Evolutionary conservation across 768 basidiomycete genomes (phyloP).

Genomic region (Myochromella boudieri): DNA sequence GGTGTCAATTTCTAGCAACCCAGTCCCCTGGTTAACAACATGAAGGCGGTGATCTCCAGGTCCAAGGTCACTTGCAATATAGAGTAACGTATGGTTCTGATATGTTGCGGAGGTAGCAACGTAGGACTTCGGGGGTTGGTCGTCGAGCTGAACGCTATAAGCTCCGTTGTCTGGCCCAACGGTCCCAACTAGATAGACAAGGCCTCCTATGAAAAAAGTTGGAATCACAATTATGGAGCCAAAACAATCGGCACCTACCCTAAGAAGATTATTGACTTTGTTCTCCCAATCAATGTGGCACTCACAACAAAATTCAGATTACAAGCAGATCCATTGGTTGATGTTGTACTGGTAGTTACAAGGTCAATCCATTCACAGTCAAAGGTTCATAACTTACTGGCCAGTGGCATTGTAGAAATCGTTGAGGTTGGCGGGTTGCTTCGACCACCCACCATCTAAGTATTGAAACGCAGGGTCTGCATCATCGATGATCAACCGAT

Average conservation of each 20-base stretch:
- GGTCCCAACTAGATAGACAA: conserved; percentile 5
- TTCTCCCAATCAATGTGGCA: too few relatives aligned
- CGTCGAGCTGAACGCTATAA: conserved; percentile 21
- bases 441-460: background rate
- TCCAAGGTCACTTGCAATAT: conserved; percentile 23
- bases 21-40: conserved; percentile 26
- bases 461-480: conserved; percentile 4
- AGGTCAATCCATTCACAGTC: background rate
- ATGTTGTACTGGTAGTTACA: background rate
- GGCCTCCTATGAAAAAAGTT: conserved; percentile 1
- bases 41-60: conserved; percentile 26
- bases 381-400: background rate
- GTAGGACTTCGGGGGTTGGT: conserved; percentile 11
- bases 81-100: conserved; percentile 19
- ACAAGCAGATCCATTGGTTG: background rate
- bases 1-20: conserved; percentile 30
- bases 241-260: background rate
- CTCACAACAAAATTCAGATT: background rate
- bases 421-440: background rate
- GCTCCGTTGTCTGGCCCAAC: conserved; percentile 6
- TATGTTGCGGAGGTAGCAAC: conserved; percentile 15
- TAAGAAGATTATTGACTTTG: background rate
- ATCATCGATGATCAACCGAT: conserved; percentile 1
- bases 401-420: too few relatives aligned
- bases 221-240: background rate